Evolutionary conservation across 495 filamentous ascomycete species (phyloP).

Genomic region (Penicillium diatomitis): DNA sequence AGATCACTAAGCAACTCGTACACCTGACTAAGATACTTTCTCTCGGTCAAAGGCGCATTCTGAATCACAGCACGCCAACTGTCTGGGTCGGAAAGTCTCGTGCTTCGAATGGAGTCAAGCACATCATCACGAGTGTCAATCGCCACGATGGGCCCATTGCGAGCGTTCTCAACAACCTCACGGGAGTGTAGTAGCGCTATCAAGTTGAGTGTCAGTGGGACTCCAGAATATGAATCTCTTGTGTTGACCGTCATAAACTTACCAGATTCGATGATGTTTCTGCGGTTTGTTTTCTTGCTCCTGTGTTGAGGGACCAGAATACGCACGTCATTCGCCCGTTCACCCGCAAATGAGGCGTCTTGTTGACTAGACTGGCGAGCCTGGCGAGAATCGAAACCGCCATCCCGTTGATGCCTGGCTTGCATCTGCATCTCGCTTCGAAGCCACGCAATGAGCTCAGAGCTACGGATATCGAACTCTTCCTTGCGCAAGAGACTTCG

Average conservation of each 20-base stretch:
- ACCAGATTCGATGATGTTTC: conserved; percentile 72
- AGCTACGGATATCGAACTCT: conserved; percentile 66
- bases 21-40: conserved; percentile 78
- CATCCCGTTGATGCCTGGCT: conserved; percentile 60
- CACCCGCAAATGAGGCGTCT: conserved; percentile 27
- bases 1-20: conserved; percentile 64
- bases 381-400: conserved; percentile 35
- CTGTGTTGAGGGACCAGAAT: conserved; percentile 72
- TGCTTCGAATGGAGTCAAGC: conserved; percentile 69
- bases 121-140: conserved; percentile 82
- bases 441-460: conserved; percentile 73
- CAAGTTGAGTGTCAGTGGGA: conserved; percentile 5
- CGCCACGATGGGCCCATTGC: conserved; percentile 72
- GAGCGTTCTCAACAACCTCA: conserved; percentile 53
- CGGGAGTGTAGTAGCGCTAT: conserved; percentile 53
- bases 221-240: too few relatives aligned
- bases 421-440: conserved; percentile 77
- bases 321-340: conserved; percentile 64
- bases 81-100: conserved; percentile 70
- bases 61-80: conserved; percentile 81
- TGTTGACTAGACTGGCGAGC: conserved; percentile 38
- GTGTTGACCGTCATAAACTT: conserved; percentile 4
- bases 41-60: conserved; percentile 63
- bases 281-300: conserved; percentile 83
- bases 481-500: conserved; percentile 67